Conservation (phyloP, 1,139 yeast genomes). For the Geotrichum macrosporum region DNA sequence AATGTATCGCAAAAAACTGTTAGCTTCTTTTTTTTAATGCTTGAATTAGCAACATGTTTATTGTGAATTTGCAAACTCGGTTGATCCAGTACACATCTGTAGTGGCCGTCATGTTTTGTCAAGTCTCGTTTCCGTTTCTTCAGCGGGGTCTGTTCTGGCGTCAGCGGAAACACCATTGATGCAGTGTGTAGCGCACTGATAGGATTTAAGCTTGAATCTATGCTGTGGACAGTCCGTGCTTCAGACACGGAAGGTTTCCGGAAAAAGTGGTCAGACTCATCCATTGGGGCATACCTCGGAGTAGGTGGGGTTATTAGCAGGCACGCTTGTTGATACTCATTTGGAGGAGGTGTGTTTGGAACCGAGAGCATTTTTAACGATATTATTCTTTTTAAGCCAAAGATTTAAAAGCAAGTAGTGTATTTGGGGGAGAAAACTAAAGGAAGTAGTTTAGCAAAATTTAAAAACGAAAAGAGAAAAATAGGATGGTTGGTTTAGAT, state of each 20-base stretch:
- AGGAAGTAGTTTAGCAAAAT: too few relatives aligned
- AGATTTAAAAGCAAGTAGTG: too few relatives aligned
- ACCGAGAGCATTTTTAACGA: too few relatives aligned
- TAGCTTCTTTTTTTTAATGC: neutral
- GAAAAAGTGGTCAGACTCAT: conserved; percentile 32
- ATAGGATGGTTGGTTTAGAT: too few relatives aligned
- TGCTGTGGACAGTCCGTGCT: neutral
- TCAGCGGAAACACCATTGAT: conserved; percentile 17
- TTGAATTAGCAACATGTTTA: neutral
- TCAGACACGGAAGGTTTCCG: neutral
- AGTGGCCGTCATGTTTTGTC: too few relatives aligned
- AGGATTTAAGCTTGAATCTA: neutral
- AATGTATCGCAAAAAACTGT: neutral
- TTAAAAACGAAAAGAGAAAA: too few relatives aligned
- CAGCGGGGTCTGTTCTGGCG: conserved; percentile 23
- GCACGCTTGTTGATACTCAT: conserved; percentile 14
- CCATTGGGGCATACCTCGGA: conserved; percentile 39
- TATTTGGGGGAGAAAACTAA: too few relatives aligned
- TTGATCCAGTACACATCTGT: too few relatives aligned
- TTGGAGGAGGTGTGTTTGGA: conserved; percentile 36
- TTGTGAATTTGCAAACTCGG: neutral
- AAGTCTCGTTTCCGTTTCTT: conserved; percentile 11
- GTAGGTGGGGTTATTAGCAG: conserved; percentile 35
- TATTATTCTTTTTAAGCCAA: too few relatives aligned
- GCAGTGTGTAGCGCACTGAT: neutral